phyloP scores from a whole-genome alignment of 2,329 filamentous ascomycete genomes.

The Aspergillus sp. region DNA sequence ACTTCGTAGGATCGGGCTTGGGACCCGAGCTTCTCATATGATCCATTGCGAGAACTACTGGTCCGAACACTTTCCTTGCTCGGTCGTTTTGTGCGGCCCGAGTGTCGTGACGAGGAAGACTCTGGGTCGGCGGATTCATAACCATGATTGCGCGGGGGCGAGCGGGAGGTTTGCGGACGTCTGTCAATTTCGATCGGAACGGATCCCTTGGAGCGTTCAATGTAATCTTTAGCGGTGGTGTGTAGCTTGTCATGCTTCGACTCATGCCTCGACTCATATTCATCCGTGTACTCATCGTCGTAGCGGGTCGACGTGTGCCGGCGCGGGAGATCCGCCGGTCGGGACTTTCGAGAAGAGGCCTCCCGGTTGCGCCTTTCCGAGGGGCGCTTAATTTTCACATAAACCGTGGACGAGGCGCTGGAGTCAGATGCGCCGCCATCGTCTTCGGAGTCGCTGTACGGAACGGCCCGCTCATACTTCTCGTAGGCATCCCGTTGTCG shows the following conservation, averaged over 20 bases:
- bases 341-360: conserved; percentile 24
- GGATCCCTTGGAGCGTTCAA: conserved; percentile 35
- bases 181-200: conserved; percentile 25
- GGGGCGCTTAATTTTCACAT: conserved; percentile 23
- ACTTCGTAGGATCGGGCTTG: conserved; percentile 24
- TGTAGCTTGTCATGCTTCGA: conserved; percentile 38
- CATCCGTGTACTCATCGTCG: conserved; percentile 31
- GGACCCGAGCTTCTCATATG: conserved; percentile 34
- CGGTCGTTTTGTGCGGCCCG: conserved; percentile 34
- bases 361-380: conserved; percentile 29
- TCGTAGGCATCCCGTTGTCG: conserved; percentile 43
- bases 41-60: conserved; percentile 35
- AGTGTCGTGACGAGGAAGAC: conserved; percentile 31
- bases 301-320: conserved; percentile 25
- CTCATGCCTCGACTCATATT: conserved; percentile 37
- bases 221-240: conserved; percentile 41
- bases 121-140: conserved; percentile 37
- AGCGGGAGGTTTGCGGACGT: conserved; percentile 36
- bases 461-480: conserved; percentile 37
- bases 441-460: conserved; percentile 36
- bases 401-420: conserved; percentile 25
- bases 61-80: conserved; percentile 25
- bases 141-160: conserved; percentile 33
- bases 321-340: conserved; percentile 24
- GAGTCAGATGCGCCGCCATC: conserved; percentile 37